Base-by-base conservation (phyloP, 192 early-diverging fungal genomes). In the Umbelopsis ramanniana region DNA sequence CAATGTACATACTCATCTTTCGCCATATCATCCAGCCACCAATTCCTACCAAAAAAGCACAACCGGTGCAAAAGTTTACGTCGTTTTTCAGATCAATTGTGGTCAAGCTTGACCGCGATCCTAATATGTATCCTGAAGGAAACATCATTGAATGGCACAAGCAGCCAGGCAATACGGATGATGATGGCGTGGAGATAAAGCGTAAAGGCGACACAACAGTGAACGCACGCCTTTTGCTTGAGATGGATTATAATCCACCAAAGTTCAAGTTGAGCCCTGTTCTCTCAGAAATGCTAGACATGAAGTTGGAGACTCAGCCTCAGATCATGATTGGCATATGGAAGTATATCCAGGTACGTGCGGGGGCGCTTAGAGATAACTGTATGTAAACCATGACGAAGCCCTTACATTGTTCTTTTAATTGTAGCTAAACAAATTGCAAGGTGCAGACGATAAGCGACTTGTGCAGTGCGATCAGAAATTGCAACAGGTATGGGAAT, bases 121-220 rank as follows among this genome's bases (percentile, higher is more conserved):
- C 90, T 8, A 84, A 86, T 52, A 52, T 92, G 73, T 93, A 92
- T 74, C 85, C 90, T 7, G 94, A 96, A 46, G 89, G 90, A 35
- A 94, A 93, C 77, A 75, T 90, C 38, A 89, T 93, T 23, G 93
- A 92, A 83, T 93, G 91, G 89, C 79, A 83, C 66, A 88, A 89
- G 67, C 70, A 81, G 22, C 68, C 78, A 11, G 76, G 72, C 69
- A 45, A 55, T 29, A 77, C 85, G 17, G 91, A 93, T 60, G 72
- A 79, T 14, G 93, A 99, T 76, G 96, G 96, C 10, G 92, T 99
- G 75, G 96, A 99, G 76, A 88, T 98, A 43, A 98, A 97, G 71
- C 88, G 96, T 69, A 90, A 88, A 54, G 97, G 96, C 8, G 95
- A 97, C 74, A 81, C 79, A 45, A 92, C 96, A 69, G 92, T 96